These are phyloP conservation scores for Sporothrix variecibatus DNA, from an alignment of 2,329 filamentous ascomycete species.

Conservation along the genomic window DNA sequence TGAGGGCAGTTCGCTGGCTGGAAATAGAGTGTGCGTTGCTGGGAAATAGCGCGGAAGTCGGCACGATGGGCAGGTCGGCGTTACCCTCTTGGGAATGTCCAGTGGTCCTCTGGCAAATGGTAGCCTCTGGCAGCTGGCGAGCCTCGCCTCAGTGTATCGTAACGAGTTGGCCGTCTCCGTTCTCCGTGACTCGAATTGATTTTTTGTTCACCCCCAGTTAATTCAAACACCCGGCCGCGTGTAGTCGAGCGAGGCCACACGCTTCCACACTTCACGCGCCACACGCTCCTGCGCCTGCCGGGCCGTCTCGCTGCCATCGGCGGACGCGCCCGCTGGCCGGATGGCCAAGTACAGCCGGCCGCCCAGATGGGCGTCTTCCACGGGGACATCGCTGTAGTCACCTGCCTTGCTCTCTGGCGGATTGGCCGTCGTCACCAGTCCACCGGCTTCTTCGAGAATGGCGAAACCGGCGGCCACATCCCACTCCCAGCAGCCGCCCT, in stretches of 20 bases:
- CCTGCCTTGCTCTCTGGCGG: constrained; percentile 52
- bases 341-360: constrained; percentile 72
- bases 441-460: constrained; percentile 72
- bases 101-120: too few species aligned
- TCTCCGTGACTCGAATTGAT: too few species aligned
- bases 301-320: constrained; percentile 56
- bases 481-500: constrained; percentile 82
- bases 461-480: constrained; percentile 76
- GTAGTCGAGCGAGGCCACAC: constrained; percentile 68
- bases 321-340: constrained; percentile 64
- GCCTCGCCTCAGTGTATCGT: too few species aligned
- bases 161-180: too few species aligned
- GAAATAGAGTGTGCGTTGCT: not conserved
- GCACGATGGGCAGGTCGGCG: not conserved
- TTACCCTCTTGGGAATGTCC: not conserved
- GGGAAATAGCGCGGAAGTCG: constrained; percentile 7
- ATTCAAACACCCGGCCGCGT: constrained; percentile 49
- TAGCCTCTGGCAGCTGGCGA: too few species aligned
- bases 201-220: too few species aligned
- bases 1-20: too few species aligned
- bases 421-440: constrained; percentile 72
- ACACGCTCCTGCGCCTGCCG: constrained; percentile 69
- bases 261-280: constrained; percentile 71
- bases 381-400: constrained; percentile 54
- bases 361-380: constrained; percentile 63